phyloP scores from a whole-genome alignment of 495 filamentous ascomycete genomes.

The Aspergillus sclerotioniger region DNA sequence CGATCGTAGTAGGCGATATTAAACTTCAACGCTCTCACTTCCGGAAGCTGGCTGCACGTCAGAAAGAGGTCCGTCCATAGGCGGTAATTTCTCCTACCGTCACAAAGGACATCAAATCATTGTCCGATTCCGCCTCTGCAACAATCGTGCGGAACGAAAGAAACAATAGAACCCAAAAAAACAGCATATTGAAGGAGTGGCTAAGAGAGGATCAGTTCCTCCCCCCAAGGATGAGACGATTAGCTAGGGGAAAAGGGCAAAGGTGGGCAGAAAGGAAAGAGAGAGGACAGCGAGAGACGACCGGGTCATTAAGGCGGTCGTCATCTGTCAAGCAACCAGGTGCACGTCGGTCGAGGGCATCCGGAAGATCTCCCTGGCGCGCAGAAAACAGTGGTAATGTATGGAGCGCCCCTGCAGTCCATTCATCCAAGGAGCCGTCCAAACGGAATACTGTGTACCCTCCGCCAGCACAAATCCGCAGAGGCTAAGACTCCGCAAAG shows the following conservation, averaged over 20 bases:
- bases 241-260: slow-evolving; percentile 8
- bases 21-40: slow-evolving; percentile 25
- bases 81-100: slow-evolving; percentile 23
- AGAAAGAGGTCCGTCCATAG: slow-evolving; percentile 2
- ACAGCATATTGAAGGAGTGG: slow-evolving; percentile 35
- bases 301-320: slow-evolving; percentile 10
- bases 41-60: slow-evolving; percentile 22
- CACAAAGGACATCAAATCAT: slow-evolving; percentile 43
- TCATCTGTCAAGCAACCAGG: background rate
- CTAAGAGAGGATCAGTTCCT: slow-evolving; percentile 24
- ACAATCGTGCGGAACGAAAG: slow-evolving; percentile 25
- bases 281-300: slow-evolving; percentile 7
- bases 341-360: background rate
- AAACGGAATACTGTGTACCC: slow-evolving; percentile 3
- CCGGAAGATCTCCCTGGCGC: background rate
- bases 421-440: background rate
- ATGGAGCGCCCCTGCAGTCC: background rate
- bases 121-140: slow-evolving; percentile 30
- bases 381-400: slow-evolving; percentile 1
- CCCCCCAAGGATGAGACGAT: slow-evolving; percentile 14
- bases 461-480: slow-evolving; percentile 5
- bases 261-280: slow-evolving; percentile 9
- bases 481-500: slow-evolving; percentile 16
- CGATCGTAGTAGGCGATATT: slow-evolving; percentile 25
- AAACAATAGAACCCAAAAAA: slow-evolving; percentile 29